These are phyloP conservation scores for Cryptococcus maquisensis DNA, from an alignment of 1,284 basidiomycete genomes.

Conservation along the genomic window DNA sequence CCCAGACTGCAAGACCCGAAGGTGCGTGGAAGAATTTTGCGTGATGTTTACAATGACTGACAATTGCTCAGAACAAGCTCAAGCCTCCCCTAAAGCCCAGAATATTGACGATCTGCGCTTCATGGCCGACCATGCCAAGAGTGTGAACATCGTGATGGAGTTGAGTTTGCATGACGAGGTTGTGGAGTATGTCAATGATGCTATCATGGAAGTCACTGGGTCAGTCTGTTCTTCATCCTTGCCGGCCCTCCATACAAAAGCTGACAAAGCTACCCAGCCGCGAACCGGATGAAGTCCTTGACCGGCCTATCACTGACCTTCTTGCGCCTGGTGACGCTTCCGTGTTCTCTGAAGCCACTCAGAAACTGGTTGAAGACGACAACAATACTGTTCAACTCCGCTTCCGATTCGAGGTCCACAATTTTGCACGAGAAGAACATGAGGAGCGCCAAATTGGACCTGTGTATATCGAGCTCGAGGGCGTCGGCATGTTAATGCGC, in stretches of 20 bases:
- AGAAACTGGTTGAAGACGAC: slow-evolving; percentile 80
- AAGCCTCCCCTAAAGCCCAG: slow-evolving; percentile 54
- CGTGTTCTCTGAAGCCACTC: slow-evolving; percentile 83
- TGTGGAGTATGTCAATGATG: slow-evolving; percentile 89
- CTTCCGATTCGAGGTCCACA: slow-evolving; percentile 67
- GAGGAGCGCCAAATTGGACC: slow-evolving; percentile 47
- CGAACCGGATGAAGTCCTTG: slow-evolving; percentile 75
- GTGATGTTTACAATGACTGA: not conserved
- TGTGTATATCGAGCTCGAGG: slow-evolving; percentile 86
- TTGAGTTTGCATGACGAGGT: slow-evolving; percentile 84
- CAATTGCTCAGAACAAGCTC: not conserved
- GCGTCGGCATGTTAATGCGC: slow-evolving; percentile 97
- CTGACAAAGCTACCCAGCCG: slow-evolving; percentile 40
- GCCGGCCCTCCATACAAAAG: not conserved
- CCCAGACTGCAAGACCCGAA: slow-evolving; percentile 10
- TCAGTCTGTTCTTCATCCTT: slow-evolving; percentile 55
- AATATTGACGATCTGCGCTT: slow-evolving; percentile 77
- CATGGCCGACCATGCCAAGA: slow-evolving; percentile 87
- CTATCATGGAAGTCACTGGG: slow-evolving; percentile 87
- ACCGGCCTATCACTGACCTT: slow-evolving; percentile 73
- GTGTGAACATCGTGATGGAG: slow-evolving; percentile 92
- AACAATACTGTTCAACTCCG: slow-evolving; percentile 89
- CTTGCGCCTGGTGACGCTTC: slow-evolving; percentile 78
- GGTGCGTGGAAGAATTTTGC: not conserved
- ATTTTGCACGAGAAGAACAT: slow-evolving; percentile 32